These are phyloP conservation scores for Ilyonectria sp. DNA, from an alignment of 2,329 filamentous ascomycete genomes.

Conservation along the genomic window DNA sequence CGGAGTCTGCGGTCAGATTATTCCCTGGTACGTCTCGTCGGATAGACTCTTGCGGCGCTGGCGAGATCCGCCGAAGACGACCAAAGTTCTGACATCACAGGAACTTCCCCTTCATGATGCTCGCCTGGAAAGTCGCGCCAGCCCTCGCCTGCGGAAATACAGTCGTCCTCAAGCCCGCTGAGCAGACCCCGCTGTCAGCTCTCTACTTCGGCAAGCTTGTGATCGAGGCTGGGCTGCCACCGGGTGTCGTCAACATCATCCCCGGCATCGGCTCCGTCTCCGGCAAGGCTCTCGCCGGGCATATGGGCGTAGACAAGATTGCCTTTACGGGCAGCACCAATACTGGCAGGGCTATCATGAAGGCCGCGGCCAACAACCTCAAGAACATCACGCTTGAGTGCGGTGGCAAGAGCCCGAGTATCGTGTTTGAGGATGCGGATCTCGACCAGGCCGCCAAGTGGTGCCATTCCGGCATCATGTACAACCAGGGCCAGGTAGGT, in stretches of 20 bases:
- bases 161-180: slow-evolving; percentile 69
- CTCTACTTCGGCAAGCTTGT: slow-evolving; percentile 73
- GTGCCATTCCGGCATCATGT: slow-evolving; percentile 55
- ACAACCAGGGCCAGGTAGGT: slow-evolving; percentile 67
- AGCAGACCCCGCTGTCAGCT: slow-evolving; percentile 72
- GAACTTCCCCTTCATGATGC: slow-evolving; percentile 50
- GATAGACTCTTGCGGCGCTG: background rate
- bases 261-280: slow-evolving; percentile 75
- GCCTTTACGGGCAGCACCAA: slow-evolving; percentile 78
- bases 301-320: slow-evolving; percentile 76
- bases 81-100: background rate
- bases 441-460: slow-evolving; percentile 72
- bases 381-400: slow-evolving; percentile 71
- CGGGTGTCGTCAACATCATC: slow-evolving; percentile 78
- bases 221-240: slow-evolving; percentile 77
- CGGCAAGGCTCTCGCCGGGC: slow-evolving; percentile 73
- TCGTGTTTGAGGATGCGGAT: slow-evolving; percentile 71
- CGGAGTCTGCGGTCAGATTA: slow-evolving; percentile 76
- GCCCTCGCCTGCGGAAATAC: slow-evolving; percentile 70
- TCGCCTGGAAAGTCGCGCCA: slow-evolving; percentile 79
- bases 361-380: slow-evolving; percentile 70
- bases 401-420: slow-evolving; percentile 69
- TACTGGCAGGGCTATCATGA: slow-evolving; percentile 78
- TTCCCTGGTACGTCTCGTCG: slow-evolving; percentile 60
- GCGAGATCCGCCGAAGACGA: background rate